Evolutionary conservation across 106 monocot genomes (phyloP), one percentile per base, ranked within the genome.

Genomic region (Allium sativum): DNA sequence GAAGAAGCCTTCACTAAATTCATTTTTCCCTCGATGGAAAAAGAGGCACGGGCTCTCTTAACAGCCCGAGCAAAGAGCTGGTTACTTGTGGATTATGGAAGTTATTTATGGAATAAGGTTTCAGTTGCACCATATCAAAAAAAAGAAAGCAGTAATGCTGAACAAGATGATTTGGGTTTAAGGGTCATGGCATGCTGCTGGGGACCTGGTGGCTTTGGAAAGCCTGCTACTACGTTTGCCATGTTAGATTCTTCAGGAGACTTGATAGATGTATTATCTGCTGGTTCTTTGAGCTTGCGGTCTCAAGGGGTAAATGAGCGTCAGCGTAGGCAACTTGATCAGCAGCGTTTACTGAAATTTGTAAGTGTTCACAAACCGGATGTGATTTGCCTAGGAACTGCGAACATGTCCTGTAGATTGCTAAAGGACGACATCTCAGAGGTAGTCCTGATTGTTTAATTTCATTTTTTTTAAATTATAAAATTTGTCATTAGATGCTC

Each of bases 381-480:
- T 73, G 92, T 78, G 69, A 81, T 83, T 0, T 91, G 92, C 73
- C 69, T 98, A 18, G 98, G 98, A 45, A 82, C 92, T 44, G 75
- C 92, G 31, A 98, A 92, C 61, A 45, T 92, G 55, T 61, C 70
- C 40, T 92, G 88, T 63, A 88, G 76, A 73, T 64, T 69, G 20
- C 74, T 98, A 47, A 98, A 88, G 70, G 98, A 98, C 78, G 92
- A 98, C 58, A 92, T 98, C 52, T 88, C 82, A 71, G 98, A 98
- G 85, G 98, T 98, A 31, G 31, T 31, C 31, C 31, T 31, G 5
- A 31, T 5, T 31, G 5, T 31, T 31, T 3, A 31, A 0, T 31
- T 31, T 31, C 5, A 31, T 31, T 1, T 31, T 31, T 31, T 31
- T 31, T 31, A 31, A 3, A 3, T 31, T 31, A 3, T 31, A 31